These are phyloP conservation scores for Neurospora hispaniola DNA, from an alignment of 495 filamentous ascomycete species.

Conservation along the genomic window DNA sequence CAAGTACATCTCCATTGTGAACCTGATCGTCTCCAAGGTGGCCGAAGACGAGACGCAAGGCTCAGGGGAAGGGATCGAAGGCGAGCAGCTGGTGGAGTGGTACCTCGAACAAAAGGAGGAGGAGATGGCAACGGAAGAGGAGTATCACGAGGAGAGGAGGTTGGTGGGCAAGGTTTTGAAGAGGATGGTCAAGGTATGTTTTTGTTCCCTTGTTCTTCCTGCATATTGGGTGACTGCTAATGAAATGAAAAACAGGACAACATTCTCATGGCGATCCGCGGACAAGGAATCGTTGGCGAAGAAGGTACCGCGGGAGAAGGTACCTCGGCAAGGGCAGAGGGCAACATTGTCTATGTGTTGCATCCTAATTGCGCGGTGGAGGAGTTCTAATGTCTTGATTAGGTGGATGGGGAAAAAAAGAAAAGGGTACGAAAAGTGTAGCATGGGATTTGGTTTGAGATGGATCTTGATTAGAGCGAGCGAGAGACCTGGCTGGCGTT, in stretches of 20 bases:
- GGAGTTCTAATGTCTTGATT: constrained; percentile 15
- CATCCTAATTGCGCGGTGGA: constrained; percentile 92
- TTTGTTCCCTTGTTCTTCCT: background rate
- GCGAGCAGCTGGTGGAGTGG: constrained; percentile 78
- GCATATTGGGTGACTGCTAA: too few species aligned
- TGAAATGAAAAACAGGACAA: constrained; percentile 51
- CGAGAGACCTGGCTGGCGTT: too few species aligned
- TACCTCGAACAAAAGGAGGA: constrained; percentile 90
- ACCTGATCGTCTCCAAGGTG: constrained; percentile 68
- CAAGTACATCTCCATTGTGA: constrained; percentile 85
- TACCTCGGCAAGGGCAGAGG: constrained; percentile 27
- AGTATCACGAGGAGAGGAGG: constrained; percentile 62
- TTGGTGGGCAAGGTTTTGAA: constrained; percentile 82
- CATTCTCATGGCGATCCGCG: constrained; percentile 81
- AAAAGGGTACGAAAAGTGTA: too few species aligned
- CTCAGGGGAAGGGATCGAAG: constrained; percentile 77
- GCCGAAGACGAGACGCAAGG: constrained; percentile 60
- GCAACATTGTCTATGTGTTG: constrained; percentile 69
- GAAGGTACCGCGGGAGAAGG: constrained; percentile 38
- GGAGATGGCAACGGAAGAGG: constrained; percentile 70
- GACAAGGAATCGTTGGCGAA: constrained; percentile 60
- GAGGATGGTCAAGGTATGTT: constrained; percentile 88
- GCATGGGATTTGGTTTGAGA: too few species aligned
- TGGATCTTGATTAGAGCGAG: too few species aligned
- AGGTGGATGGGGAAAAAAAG: too few species aligned